Evolutionary conservation across 108 stramenopile species (phyloP), one percentile per base, ranked within the genome.

Genomic region (Mediolabrus comicus): DNA sequence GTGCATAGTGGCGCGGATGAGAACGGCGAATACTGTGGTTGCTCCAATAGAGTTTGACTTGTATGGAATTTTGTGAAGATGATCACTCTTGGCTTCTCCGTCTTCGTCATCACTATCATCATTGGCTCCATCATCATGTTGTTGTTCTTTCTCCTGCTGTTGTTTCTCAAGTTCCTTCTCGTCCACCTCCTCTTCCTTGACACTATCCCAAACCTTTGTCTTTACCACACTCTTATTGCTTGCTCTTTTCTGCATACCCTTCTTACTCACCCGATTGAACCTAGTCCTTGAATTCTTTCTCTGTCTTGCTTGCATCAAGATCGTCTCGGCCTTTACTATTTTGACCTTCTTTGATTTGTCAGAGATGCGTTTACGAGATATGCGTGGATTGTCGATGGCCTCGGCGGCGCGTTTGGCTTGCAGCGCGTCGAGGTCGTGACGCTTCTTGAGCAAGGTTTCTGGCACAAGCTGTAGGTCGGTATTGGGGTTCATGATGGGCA

Each of bases 231-330:
- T 62, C 46, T 83, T 89, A 35, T 87, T 82, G 34, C 84, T 86
- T 2, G 89, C 93, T 28, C 90, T 74, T 54, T 85, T 94, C 59
- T 89, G 87, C 93, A 94, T 94, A 24, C 93, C 93, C 80, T 90
- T 90, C 69, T 87, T 91, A 55, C 63, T 59, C 4, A 94, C 89
- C 25, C 93, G 86, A 41, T 76, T 73, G 75, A 79, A 94, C 32
- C 93, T 76, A 38, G 63, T 76, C 14, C 63, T 71, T n/a, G 84
- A 67, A 66, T 94, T 88, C 19, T 65, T 74, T 22, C 89, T 59
- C 5, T 74, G 66, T 49, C 76, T 69, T 1, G 82, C 83, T 55
- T 74, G 72, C 2, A 84, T 61, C 9, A 94, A 33, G 28, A 91
- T 70, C 0, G 80, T 85, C 70, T 88, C 93, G 39, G 93, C 87